These are phyloP conservation scores for Aspergillus puulaauensis DNA, from an alignment of 2,329 filamentous ascomycete genomes.

Conservation along the genomic window DNA sequence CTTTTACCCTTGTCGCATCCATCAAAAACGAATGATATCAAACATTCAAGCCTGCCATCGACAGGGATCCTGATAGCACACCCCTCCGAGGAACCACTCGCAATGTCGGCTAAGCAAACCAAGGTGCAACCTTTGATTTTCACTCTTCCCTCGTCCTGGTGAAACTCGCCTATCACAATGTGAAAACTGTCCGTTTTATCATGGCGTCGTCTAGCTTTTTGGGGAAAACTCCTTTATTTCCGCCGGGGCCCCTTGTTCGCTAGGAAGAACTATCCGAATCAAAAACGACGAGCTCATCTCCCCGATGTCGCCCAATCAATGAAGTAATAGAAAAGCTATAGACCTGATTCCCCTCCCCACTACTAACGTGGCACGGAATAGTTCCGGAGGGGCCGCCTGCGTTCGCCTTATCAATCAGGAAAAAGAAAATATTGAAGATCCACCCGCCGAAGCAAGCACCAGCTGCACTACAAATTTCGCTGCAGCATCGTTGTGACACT, in stretches of 20 bases:
- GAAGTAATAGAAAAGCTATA: slow-evolving; percentile 1
- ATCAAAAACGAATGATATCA: slow-evolving; percentile 8
- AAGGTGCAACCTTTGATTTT: slow-evolving; percentile 19
- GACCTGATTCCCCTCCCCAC: slow-evolving; percentile 4
- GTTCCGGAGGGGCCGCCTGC: slow-evolving; percentile 7
- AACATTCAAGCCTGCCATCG: not conserved
- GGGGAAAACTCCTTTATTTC: slow-evolving; percentile 6
- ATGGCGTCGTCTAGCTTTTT: slow-evolving; percentile 3
- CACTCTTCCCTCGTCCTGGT: slow-evolving; percentile 4
- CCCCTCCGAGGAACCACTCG: slow-evolving; percentile 8
- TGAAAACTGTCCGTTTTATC: not conserved
- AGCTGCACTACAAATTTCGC: not conserved
- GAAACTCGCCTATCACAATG: slow-evolving; percentile 6
- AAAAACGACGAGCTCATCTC: not conserved
- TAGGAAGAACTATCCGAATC: not conserved
- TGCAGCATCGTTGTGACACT: not conserved
- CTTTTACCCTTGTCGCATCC: slow-evolving; percentile 8
- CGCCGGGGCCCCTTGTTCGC: slow-evolving; percentile 11
- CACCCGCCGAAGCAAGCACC: slow-evolving; percentile 7
- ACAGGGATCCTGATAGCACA: slow-evolving; percentile 9
- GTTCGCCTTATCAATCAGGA: slow-evolving; percentile 17
- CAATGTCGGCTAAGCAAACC: slow-evolving; percentile 7
- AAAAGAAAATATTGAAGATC: slow-evolving; percentile 6
- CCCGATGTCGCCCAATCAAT: not conserved
- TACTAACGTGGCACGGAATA: slow-evolving; percentile 10